phyloP scores from a whole-genome alignment of 805 yeast genomes.

The Suhomyces emberorum region DNA sequence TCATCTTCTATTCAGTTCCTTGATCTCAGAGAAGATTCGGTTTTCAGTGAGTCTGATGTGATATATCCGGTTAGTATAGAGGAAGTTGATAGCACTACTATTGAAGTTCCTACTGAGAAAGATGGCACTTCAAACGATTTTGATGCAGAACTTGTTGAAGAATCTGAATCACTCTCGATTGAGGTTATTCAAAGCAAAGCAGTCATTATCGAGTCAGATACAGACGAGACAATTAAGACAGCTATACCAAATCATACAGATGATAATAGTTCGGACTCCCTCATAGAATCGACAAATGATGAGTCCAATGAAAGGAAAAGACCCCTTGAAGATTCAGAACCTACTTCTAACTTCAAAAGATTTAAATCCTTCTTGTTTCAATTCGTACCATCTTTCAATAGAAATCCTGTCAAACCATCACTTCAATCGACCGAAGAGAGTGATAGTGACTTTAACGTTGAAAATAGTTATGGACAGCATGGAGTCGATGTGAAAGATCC shows the following conservation, averaged over 20 bases:
- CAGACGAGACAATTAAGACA: neutral
- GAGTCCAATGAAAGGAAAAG: conserved; percentile 9
- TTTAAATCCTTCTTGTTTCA: conserved; percentile 3
- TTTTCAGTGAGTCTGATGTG: neutral
- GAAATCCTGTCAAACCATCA: neutral
- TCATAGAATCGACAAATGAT: no score
- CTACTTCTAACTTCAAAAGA: conserved; percentile 2
- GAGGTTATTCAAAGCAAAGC: neutral
- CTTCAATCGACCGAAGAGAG: neutral
- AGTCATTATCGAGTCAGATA: neutral
- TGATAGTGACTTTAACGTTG: neutral
- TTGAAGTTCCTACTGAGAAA: no score
- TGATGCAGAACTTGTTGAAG: neutral
- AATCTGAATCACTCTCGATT: neutral
- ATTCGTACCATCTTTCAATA: conserved; percentile 4
- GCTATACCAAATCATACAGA: no score
- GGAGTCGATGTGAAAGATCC: no score
- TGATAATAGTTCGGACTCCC: no score
- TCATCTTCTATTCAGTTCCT: no score
- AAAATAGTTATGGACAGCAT: neutral
- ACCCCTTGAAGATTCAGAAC: conserved; percentile 2
- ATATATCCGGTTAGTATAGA: neutral
- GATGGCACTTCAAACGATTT: neutral
- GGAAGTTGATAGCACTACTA: neutral
- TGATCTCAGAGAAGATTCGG: neutral